phyloP scores from a whole-genome alignment of 164 flowering plant genomes.

The Houttuynia cordata region DNA sequence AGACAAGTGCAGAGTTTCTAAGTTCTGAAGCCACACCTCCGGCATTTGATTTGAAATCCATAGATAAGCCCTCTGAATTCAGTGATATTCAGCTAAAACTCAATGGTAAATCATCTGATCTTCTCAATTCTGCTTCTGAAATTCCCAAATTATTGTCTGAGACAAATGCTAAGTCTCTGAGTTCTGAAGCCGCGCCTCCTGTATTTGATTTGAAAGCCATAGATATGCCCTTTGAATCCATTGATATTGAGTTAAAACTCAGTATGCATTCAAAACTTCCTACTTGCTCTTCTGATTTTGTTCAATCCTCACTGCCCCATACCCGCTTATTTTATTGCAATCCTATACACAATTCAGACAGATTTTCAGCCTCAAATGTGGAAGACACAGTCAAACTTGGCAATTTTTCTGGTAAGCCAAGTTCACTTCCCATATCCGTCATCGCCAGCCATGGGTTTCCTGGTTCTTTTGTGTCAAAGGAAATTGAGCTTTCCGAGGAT shows the following conservation, averaged over 20 bases:
- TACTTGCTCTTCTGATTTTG: slow-evolving; percentile 39
- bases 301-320: slow-evolving; percentile 15
- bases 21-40: slow-evolving; percentile 10
- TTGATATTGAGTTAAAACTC: slow-evolving; percentile 26
- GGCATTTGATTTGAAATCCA: slow-evolving; percentile 19
- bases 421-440: slow-evolving; percentile 16
- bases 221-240: slow-evolving; percentile 38
- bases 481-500: slow-evolving; percentile 75
- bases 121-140: slow-evolving; percentile 11
- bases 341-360: slow-evolving; percentile 15
- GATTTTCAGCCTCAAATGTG: slow-evolving; percentile 14
- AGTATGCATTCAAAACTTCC: slow-evolving; percentile 22
- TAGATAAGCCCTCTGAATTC: slow-evolving; percentile 35
- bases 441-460: slow-evolving; percentile 15
- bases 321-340: slow-evolving; percentile 15
- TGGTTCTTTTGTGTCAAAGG: slow-evolving; percentile 39
- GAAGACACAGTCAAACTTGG: slow-evolving; percentile 12
- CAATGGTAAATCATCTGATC: too few relatives aligned
- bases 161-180: slow-evolving; percentile 28
- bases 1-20: slow-evolving; percentile 28
- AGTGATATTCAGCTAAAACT: slow-evolving; percentile 34
- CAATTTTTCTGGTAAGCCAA: slow-evolving; percentile 13
- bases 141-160: slow-evolving; percentile 48
- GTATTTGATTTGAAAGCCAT: slow-evolving; percentile 20
- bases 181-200: slow-evolving; percentile 10